Evolutionary conservation across 2,329 filamentous ascomycete species (phyloP).

Genomic region (Ceratocystis colombiana): DNA sequence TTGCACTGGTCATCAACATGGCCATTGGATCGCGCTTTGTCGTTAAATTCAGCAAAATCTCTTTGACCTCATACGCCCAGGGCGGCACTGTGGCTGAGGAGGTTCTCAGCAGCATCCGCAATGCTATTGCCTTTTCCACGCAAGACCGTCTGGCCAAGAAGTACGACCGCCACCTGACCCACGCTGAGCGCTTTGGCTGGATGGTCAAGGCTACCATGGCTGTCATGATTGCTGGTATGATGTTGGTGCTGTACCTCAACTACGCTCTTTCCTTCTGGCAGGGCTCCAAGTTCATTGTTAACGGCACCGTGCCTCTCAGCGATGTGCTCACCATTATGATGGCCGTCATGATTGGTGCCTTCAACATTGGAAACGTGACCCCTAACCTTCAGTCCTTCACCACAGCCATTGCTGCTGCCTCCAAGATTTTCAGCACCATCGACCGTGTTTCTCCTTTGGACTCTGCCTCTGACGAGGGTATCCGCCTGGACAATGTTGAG

Average conservation of each 20-base stretch:
- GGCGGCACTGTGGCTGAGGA: constrained; percentile 88
- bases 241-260: constrained; percentile 74
- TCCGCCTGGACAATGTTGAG: constrained; percentile 59
- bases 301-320: constrained; percentile 54
- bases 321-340: constrained; percentile 77
- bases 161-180: constrained; percentile 65
- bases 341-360: constrained; percentile 85
- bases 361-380: constrained; percentile 77
- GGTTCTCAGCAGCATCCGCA: constrained; percentile 85
- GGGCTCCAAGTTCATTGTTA: constrained; percentile 63
- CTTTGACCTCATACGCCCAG: constrained; percentile 67
- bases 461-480: constrained; percentile 58
- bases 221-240: constrained; percentile 73
- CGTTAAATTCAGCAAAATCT: constrained; percentile 68
- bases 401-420: constrained; percentile 68
- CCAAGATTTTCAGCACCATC: constrained; percentile 90
- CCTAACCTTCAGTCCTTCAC: constrained; percentile 82
- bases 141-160: constrained; percentile 82
- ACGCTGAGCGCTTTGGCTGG: constrained; percentile 66
- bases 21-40: constrained; percentile 63
- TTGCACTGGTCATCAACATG: constrained; percentile 71
- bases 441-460: constrained; percentile 80
- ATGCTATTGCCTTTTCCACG: constrained; percentile 84
- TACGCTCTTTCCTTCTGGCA: constrained; percentile 86
- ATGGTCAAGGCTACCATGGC: constrained; percentile 63